phyloP scores from a whole-genome alignment of 768 basidiomycete genomes.

The Hirschioporus abietinus region DNA sequence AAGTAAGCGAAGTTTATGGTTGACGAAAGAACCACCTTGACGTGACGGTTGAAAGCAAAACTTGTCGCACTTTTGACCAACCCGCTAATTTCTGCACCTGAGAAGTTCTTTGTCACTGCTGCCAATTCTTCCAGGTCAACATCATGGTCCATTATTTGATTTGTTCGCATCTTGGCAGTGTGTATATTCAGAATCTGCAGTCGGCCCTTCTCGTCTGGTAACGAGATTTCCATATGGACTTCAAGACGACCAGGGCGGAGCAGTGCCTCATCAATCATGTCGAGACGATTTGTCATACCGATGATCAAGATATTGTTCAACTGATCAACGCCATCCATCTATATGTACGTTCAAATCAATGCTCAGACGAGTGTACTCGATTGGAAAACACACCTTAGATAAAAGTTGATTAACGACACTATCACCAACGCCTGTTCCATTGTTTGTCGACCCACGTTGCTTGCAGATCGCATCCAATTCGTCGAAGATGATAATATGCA shows the following conservation, averaged over 20 bases:
- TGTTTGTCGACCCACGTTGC: constrained; percentile 89
- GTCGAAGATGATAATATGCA: constrained; percentile 99
- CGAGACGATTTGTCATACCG: constrained; percentile 97
- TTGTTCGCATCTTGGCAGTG: constrained; percentile 88
- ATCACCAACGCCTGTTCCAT: constrained; percentile 96
- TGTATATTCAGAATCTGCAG: constrained; percentile 94
- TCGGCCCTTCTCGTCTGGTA: constrained; percentile 91
- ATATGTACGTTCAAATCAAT: constrained; percentile 3
- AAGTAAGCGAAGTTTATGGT: not conserved
- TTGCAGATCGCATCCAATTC: constrained; percentile 99
- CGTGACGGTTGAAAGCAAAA: constrained; percentile 96
- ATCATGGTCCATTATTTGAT: constrained; percentile 82
- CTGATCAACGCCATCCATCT: constrained; percentile 99
- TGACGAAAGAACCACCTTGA: constrained; percentile 50
- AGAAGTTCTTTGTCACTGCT: constrained; percentile 88
- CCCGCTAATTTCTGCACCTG: constrained; percentile 93
- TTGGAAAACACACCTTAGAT: constrained; percentile 65
- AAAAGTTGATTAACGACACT: constrained; percentile 97
- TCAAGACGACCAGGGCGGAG: constrained; percentile 97
- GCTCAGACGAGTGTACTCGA: too few relatives aligned
- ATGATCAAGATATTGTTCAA: constrained; percentile 99
- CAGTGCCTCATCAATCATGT: constrained; percentile 99
- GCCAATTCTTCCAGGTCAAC: constrained; percentile 85
- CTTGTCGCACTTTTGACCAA: constrained; percentile 96
- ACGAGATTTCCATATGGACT: constrained; percentile 98